A percentile compares a stretch with the other conserved stretches of the same genome.
phyloP scores from a whole-genome alignment of 108 stramenopile species.

The Phaeodactylum tricornutum region DNA sequence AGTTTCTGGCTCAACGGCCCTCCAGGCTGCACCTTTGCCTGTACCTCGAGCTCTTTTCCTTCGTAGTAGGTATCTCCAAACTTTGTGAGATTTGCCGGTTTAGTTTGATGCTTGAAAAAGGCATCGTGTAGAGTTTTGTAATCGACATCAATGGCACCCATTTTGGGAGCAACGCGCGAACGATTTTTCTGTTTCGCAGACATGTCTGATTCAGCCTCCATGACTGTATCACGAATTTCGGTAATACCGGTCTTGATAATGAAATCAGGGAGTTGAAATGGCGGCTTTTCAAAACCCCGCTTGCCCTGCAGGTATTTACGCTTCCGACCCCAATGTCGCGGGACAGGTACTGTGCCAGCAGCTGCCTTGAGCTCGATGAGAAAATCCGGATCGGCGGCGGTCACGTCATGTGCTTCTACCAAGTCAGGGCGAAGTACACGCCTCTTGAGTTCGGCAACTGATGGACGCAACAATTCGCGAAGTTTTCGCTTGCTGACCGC shows the following conservation, averaged over 20 bases:
- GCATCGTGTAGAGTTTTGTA: constrained; percentile 95
- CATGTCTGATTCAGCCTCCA: constrained; percentile 73
- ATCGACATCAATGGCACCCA: constrained; percentile 94
- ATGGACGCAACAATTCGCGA: constrained; percentile 73
- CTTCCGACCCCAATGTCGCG: constrained; percentile 96
- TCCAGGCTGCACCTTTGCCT: constrained; percentile 49
- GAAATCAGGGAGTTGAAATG: constrained; percentile 94
- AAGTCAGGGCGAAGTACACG: constrained; percentile 77
- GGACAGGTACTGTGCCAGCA: constrained; percentile 90
- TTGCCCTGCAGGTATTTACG: constrained; percentile 98
- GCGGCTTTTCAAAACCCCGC: constrained; percentile 90
- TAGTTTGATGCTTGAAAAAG: constrained; percentile 97
- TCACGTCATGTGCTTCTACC: constrained; percentile 97
- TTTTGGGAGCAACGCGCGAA: constrained; percentile 80
- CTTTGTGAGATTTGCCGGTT: constrained; percentile 63
- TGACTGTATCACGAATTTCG: constrained; percentile 77
- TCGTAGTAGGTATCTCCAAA: constrained; percentile 97
- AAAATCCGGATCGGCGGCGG: constrained; percentile 90
- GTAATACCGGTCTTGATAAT: constrained; percentile 96
- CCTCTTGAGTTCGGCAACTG: constrained; percentile 95
- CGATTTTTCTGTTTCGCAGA: constrained; percentile 87
- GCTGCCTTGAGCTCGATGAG: constrained; percentile 80
- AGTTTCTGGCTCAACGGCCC: constrained; percentile 53
- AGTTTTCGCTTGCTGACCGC: constrained; percentile 69
- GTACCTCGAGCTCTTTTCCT: constrained; percentile 93